These are phyloP conservation scores for Septoria linicola DNA, from an alignment of 2,329 filamentous ascomycete species.

Conservation along the genomic window DNA sequence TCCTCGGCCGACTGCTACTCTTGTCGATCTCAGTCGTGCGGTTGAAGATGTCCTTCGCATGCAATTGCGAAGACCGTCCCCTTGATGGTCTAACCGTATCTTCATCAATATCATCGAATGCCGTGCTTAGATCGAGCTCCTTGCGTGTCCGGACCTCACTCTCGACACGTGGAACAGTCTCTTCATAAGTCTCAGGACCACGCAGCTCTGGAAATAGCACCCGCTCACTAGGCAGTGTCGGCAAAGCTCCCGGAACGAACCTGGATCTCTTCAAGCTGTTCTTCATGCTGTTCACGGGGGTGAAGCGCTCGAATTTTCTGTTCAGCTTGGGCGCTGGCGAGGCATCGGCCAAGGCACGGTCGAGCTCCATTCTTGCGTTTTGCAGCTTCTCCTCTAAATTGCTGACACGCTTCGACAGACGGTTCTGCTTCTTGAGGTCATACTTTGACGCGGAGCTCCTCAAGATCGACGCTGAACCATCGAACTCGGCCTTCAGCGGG, in stretches of 20 bases:
- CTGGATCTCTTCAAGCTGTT: constrained; percentile 30
- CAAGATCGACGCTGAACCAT: constrained; percentile 33
- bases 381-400: constrained; percentile 60
- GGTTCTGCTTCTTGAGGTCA: constrained; percentile 56
- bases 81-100: constrained; percentile 25
- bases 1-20: constrained; percentile 5
- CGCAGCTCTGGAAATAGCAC: constrained; percentile 36
- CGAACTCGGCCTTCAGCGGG: constrained; percentile 33
- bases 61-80: constrained; percentile 25
- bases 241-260: constrained; percentile 39
- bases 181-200: constrained; percentile 12
- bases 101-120: constrained; percentile 27
- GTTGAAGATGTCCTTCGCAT: constrained; percentile 30
- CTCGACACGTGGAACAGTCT: constrained; percentile 11
- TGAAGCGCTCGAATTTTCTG: constrained; percentile 39
- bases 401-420: constrained; percentile 59
- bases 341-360: constrained; percentile 47
- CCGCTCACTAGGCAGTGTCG: constrained; percentile 43
- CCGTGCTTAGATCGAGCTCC: constrained; percentile 23
- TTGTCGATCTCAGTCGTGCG: constrained; percentile 15
- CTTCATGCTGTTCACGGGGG: constrained; percentile 33
- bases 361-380: constrained; percentile 55
- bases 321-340: constrained; percentile 42
- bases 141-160: constrained; percentile 17
- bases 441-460: constrained; percentile 54